Conservation (phyloP, 495 filamentous ascomycete genomes). For the Penicillium goetzii region DNA sequence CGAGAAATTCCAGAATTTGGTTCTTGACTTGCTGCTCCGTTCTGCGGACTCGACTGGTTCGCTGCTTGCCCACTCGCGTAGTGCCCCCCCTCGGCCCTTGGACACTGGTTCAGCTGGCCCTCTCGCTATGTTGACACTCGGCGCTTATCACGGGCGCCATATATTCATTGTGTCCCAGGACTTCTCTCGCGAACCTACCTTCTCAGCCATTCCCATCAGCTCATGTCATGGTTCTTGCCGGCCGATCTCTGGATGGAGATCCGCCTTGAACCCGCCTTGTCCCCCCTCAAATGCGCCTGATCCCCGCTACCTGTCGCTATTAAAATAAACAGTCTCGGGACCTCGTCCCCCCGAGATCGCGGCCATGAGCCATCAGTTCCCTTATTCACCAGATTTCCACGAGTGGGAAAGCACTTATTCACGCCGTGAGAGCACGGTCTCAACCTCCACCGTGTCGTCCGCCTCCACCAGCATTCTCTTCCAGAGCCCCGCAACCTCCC, state of each 20-base stretch:
- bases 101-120: not conserved
- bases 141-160: slow-evolving; percentile 25
- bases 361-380: slow-evolving; percentile 33
- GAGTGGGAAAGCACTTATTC: slow-evolving; percentile 43
- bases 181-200: not conserved
- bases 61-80: not conserved
- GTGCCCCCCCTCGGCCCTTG: not conserved
- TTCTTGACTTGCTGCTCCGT: not conserved
- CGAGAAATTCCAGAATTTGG: not conserved
- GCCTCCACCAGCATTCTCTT: slow-evolving; percentile 43
- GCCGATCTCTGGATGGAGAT: slow-evolving; percentile 19
- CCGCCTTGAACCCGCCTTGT: slow-evolving; percentile 9
- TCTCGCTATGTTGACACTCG: not conserved
- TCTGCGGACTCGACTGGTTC: not conserved
- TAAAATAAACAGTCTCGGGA: slow-evolving; percentile 10
- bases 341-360: slow-evolving; percentile 6
- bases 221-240: slow-evolving; percentile 18
- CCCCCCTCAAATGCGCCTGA: slow-evolving; percentile 6
- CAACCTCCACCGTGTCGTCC: slow-evolving; percentile 47
- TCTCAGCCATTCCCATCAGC: slow-evolving; percentile 9
- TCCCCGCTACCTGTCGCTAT: slow-evolving; percentile 11
- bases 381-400: slow-evolving; percentile 32
- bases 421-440: slow-evolving; percentile 43
- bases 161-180: slow-evolving; percentile 7
- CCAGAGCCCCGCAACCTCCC: slow-evolving; percentile 38